Percentiles rank a stretch among this genome's conserved stretches.
These are phyloP conservation scores for Cordyceps tenuipes DNA, from an alignment of 2,329 filamentous ascomycete species.

Conservation along the genomic window DNA sequence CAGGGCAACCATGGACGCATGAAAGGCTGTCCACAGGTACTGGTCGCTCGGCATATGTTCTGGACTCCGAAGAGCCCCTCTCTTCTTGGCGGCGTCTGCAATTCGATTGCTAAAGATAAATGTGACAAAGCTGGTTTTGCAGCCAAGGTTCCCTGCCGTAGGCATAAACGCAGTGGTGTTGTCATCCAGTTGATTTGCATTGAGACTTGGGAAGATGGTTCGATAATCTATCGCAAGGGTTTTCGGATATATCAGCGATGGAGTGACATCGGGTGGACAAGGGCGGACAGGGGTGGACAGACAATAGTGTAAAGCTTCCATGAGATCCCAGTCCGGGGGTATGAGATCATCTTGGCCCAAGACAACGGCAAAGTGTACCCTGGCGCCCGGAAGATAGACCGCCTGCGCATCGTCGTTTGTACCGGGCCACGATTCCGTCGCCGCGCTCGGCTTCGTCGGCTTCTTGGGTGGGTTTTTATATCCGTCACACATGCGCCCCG, in stretches of 20 bases:
- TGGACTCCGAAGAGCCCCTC: conserved; percentile 1
- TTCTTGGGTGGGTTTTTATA: not conserved
- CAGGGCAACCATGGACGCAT: not conserved
- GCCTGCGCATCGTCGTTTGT: not conserved
- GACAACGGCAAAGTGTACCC: not conserved
- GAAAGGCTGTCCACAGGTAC: conserved; percentile 4
- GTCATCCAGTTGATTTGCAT: not conserved
- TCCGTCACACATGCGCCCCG: conserved; percentile 8
- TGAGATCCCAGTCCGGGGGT: conserved; percentile 4
- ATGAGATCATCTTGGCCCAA: not conserved
- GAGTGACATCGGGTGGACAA: not conserved
- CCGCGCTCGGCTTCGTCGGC: not conserved
- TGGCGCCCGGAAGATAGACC: not conserved
- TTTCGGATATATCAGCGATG: not conserved
- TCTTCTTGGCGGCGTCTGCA: conserved; percentile 2
- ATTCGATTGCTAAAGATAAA: conserved; percentile 9
- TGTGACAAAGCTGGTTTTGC: conserved; percentile 8
- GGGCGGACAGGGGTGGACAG: not conserved
- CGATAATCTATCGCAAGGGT: not conserved
- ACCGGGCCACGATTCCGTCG: not conserved
- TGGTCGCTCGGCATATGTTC: not conserved
- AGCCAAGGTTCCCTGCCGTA: conserved; percentile 1
- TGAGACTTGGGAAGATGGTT: conserved; percentile 1
- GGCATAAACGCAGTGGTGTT: not conserved
- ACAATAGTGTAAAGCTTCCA: conserved; percentile 6